Conservation (phyloP, 1,284 basidiomycete genomes). For the Trametes versicolor region DNA sequence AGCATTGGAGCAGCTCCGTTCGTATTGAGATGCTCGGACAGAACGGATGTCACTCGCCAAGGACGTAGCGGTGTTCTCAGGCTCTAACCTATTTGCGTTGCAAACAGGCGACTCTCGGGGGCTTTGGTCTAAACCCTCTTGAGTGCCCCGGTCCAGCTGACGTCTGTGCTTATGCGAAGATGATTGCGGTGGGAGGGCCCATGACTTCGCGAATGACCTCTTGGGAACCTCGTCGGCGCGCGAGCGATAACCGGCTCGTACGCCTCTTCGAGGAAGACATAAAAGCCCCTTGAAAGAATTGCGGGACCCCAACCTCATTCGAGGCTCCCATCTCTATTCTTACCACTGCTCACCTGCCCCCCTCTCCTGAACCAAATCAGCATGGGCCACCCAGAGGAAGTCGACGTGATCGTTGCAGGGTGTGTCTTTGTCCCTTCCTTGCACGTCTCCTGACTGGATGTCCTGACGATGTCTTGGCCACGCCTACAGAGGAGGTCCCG, state of each 20-base stretch:
- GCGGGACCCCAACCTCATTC: slow-evolving; percentile 32
- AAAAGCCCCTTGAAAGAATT: slow-evolving; percentile 36
- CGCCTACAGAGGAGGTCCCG: slow-evolving; percentile 67
- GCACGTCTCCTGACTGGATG: slow-evolving; percentile 7
- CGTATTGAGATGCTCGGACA: slow-evolving; percentile 17
- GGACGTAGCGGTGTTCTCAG: slow-evolving; percentile 22
- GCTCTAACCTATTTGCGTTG: slow-evolving; percentile 27
- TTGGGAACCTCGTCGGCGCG: slow-evolving; percentile 33
- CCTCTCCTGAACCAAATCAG: slow-evolving; percentile 23
- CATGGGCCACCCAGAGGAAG: slow-evolving; percentile 72
- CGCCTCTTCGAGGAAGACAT: slow-evolving; percentile 21
- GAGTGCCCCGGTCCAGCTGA: slow-evolving; percentile 32
- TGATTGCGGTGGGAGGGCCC: slow-evolving; percentile 32
- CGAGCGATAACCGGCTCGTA: slow-evolving; percentile 28
- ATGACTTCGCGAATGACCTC: slow-evolving; percentile 36
- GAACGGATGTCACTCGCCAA: slow-evolving; percentile 22
- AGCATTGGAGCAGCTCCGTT: slow-evolving; percentile 25
- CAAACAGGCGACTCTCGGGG: slow-evolving; percentile 18
- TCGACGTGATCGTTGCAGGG: slow-evolving; percentile 75
- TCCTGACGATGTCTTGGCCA: slow-evolving; percentile 41
- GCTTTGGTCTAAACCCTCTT: slow-evolving; percentile 33
- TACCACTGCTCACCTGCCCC: slow-evolving; percentile 33
- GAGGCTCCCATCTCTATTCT: slow-evolving; percentile 38
- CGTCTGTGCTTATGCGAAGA: slow-evolving; percentile 29
- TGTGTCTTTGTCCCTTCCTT: slow-evolving; percentile 35